Evolutionary conservation across 75 land plant species (phyloP).

Genomic region (Pinus taeda): DNA sequence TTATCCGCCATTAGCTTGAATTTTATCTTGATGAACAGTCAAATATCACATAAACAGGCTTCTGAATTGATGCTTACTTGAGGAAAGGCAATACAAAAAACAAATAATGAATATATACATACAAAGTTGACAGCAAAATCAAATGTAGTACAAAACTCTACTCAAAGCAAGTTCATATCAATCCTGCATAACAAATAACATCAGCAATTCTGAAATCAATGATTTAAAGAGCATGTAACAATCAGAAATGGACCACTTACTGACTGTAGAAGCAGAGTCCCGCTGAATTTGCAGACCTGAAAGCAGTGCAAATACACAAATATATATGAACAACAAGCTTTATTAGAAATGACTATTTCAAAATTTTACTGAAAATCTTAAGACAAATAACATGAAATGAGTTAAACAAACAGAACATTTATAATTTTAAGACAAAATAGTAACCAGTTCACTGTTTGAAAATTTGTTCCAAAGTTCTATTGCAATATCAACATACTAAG

Average conservation of each 20-base stretch:
- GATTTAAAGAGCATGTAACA: neutral
- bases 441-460: neutral
- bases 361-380: neutral
- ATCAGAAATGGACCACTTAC: conserved; percentile 32
- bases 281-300: conserved; percentile 79
- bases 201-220: neutral
- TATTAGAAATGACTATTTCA: neutral
- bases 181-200: neutral
- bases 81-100: neutral
- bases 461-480: neutral
- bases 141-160: neutral
- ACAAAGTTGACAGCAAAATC: too few species aligned
- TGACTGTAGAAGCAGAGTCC: conserved; percentile 27
- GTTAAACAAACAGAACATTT: neutral
- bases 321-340: neutral
- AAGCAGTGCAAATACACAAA: conserved; percentile 2
- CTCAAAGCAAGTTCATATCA: neutral
- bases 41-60: neutral
- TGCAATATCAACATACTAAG: neutral
- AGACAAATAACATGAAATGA: neutral
- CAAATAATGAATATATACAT: neutral
- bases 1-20: too few species aligned
- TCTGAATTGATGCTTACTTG: neutral
- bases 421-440: neutral
- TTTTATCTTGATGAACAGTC: neutral